Evolutionary conservation across 805 yeast species (phyloP).

Genomic region (Pichia rugopelliculosa): DNA sequence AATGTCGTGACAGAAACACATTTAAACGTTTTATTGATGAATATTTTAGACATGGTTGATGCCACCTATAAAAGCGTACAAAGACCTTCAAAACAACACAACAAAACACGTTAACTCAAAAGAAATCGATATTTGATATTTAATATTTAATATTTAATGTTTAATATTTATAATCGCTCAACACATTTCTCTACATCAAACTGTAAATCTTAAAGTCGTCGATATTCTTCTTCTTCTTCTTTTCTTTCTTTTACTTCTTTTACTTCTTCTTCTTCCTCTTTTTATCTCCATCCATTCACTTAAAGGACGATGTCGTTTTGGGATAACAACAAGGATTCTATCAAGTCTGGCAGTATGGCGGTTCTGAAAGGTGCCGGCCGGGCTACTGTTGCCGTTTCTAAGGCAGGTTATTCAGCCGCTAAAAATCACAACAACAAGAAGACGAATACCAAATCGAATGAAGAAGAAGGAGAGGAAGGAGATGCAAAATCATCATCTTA

Average conservation of each 20-base stretch:
- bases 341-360: slow-evolving; percentile 42
- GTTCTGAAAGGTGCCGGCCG: slow-evolving; percentile 44
- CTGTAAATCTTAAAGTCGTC: too few species aligned
- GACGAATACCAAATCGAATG: slow-evolving; percentile 15
- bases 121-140: too few species aligned
- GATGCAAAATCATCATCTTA: slow-evolving; percentile 10
- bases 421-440: slow-evolving; percentile 31
- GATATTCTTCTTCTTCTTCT: too few species aligned
- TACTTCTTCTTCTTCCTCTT: neutral
- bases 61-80: neutral
- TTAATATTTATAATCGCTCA: too few species aligned
- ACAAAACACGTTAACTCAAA: neutral
- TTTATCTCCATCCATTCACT: neutral
- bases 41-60: slow-evolving; percentile 23
- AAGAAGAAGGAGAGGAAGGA: slow-evolving; percentile 3
- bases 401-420: slow-evolving; percentile 41
- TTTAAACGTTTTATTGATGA: slow-evolving; percentile 21
- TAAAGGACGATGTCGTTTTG: slow-evolving; percentile 35
- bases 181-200: too few species aligned
- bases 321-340: slow-evolving; percentile 45
- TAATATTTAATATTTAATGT: too few species aligned
- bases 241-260: neutral
- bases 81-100: neutral
- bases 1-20: slow-evolving; percentile 15
- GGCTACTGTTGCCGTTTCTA: slow-evolving; percentile 41